Evolutionary conservation across 1,139 yeast species (phyloP).

Genomic region (Diutina ranongensis): DNA sequence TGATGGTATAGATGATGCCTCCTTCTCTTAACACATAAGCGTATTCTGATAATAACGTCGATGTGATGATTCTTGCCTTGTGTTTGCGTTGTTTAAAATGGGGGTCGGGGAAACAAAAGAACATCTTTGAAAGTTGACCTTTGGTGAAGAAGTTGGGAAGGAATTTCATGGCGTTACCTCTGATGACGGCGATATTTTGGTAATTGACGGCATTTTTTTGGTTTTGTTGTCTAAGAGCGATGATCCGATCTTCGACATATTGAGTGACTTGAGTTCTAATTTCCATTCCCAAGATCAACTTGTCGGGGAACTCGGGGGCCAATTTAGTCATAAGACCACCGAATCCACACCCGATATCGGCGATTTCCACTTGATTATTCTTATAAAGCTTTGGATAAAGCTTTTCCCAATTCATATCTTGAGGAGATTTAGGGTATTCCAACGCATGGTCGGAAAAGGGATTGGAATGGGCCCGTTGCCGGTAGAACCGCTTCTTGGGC

Average conservation of each 20-base stretch:
- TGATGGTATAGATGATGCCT: conserved; percentile 85
- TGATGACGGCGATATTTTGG: conserved; percentile 76
- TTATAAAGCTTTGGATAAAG: conserved; percentile 49
- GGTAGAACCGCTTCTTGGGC: conserved; percentile 77
- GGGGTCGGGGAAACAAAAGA: conserved; percentile 98
- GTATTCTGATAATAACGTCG: conserved; percentile 78
- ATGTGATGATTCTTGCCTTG: conserved; percentile 90
- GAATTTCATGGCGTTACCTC: conserved; percentile 97
- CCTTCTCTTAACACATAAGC: conserved; percentile 83
- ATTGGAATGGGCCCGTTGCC: conserved; percentile 96
- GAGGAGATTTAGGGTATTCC: conserved; percentile 77
- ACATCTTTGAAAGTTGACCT: conserved; percentile 77
- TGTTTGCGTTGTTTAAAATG: conserved; percentile 96
- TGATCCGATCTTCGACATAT: conserved; percentile 89
- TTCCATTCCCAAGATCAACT: conserved; percentile 85
- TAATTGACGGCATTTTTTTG: conserved; percentile 26
- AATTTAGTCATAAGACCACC: conserved; percentile 84
- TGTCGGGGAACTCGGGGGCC: conserved; percentile 65
- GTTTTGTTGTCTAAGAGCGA: conserved; percentile 60
- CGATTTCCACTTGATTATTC: conserved; percentile 65
- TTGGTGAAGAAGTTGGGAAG: conserved; percentile 83
- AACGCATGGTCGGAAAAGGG: conserved; percentile 93
- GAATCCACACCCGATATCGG: conserved; percentile 96
- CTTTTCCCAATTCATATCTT: conserved; percentile 75
- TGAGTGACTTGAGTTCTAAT: conserved; percentile 96